phyloP scores from a whole-genome alignment of 352 stramenopile species.

The Globisporangium yorkense region DNA sequence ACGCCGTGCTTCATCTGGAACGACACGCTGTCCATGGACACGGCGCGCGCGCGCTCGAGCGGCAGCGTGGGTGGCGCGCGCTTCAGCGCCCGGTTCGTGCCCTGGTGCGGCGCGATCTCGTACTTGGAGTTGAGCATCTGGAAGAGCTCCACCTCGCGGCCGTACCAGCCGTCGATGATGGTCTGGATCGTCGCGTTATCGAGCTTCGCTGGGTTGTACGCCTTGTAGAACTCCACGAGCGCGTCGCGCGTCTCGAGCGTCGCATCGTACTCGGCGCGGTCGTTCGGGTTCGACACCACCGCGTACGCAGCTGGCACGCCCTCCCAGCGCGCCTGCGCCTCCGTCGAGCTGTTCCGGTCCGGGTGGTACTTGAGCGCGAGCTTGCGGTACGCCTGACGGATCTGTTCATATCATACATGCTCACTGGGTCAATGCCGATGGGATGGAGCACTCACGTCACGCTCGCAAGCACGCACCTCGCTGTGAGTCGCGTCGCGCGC shows the following conservation, averaged over 20 bases:
- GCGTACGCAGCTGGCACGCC: conserved; percentile 71
- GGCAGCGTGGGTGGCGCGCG: conserved; percentile 37
- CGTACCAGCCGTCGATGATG: conserved; percentile 84
- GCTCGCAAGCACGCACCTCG: conserved; percentile 27
- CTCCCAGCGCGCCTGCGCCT: conserved; percentile 68
- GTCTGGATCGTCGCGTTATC: conserved; percentile 82
- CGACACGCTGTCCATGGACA: conserved; percentile 54
- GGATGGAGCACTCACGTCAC: too few species aligned
- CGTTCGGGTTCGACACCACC: conserved; percentile 74
- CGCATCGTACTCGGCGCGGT: conserved; percentile 69
- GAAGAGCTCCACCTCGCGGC: conserved; percentile 80
- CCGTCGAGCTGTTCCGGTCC: conserved; percentile 83
- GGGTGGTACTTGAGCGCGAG: conserved; percentile 88
- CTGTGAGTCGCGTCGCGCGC: conserved; percentile 52
- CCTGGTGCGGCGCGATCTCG: conserved; percentile 73
- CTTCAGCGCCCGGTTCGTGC: conserved; percentile 45
- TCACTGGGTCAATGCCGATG: too few species aligned
- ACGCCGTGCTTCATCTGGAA: conserved; percentile 49
- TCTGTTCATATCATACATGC: too few species aligned
- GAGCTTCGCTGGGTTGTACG: conserved; percentile 81
- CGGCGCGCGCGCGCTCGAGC: conserved; percentile 44
- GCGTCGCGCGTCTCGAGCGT: conserved; percentile 71
- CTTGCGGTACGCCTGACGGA: conserved; percentile 65
- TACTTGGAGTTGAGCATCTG: conserved; percentile 86
- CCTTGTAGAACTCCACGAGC: conserved; percentile 76